These are phyloP conservation scores for Dothistroma septosporum DNA, from an alignment of 2,329 filamentous ascomycete genomes.

Conservation along the genomic window DNA sequence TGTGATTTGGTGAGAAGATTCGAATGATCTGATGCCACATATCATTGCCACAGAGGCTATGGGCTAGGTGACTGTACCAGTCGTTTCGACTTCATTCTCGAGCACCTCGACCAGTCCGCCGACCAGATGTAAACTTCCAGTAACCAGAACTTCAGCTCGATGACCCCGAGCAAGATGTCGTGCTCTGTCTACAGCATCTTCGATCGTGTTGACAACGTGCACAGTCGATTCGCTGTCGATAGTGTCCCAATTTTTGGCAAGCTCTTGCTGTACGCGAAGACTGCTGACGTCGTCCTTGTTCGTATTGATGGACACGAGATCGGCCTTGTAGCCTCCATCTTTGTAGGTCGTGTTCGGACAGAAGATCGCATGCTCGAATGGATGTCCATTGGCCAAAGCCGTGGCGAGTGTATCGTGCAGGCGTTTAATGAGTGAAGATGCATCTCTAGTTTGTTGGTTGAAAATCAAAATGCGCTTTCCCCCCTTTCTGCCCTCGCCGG, in stretches of 20 bases:
- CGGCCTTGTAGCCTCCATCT: conserved; percentile 57
- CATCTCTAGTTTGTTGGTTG: conserved; percentile 87
- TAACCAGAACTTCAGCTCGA: conserved; percentile 64
- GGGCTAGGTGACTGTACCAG: background rate
- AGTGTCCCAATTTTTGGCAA: conserved; percentile 58
- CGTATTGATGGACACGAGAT: conserved; percentile 60
- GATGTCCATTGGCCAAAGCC: conserved; percentile 36
- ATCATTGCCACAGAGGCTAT: background rate
- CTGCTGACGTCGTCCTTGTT: conserved; percentile 55
- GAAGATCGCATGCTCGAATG: conserved; percentile 73
- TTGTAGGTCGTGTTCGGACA: conserved; percentile 70
- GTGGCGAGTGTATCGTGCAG: conserved; percentile 56
- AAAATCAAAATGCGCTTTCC: conserved; percentile 66
- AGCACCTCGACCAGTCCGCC: conserved; percentile 72
- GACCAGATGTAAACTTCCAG: conserved; percentile 80
- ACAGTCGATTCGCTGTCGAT: conserved; percentile 52
- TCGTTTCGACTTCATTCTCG: conserved; percentile 42
- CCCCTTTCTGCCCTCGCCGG: conserved; percentile 16
- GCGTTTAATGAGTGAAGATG: conserved; percentile 58
- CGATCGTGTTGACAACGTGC: conserved; percentile 60
- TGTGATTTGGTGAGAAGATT: background rate
- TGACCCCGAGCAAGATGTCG: conserved; percentile 38
- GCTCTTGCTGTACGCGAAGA: conserved; percentile 62
- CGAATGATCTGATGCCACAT: background rate
- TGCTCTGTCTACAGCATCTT: conserved; percentile 62